Percentiles rank a stretch among this genome's conserved stretches.
Evolutionary conservation across 2,329 filamentous ascomycete genomes (phyloP).

Genomic region (Atkinsonella hypoxylon): DNA sequence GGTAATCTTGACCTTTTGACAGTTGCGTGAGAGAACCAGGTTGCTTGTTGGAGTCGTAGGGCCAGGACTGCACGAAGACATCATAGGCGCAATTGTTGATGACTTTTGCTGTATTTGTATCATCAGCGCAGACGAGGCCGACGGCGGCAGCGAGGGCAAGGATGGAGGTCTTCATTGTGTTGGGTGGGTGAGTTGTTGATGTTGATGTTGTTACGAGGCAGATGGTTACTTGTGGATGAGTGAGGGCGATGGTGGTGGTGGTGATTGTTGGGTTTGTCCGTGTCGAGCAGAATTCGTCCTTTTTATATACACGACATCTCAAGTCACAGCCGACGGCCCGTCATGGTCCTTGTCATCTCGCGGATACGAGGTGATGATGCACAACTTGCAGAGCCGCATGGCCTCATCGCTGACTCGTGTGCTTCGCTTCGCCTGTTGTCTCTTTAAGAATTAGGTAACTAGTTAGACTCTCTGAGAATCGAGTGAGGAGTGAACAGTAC

Average conservation of each 20-base stretch:
- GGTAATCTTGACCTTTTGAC: conserved; percentile 21
- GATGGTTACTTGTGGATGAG: no score
- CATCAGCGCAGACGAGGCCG: conserved; percentile 21
- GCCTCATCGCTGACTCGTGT: no score
- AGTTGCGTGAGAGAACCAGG: conserved; percentile 22
- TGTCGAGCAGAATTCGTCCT: neutral
- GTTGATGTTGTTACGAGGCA: no score
- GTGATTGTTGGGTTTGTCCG: neutral
- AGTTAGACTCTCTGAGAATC: no score
- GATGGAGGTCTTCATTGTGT: conserved; percentile 20
- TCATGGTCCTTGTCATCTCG: no score
- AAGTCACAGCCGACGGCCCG: no score
- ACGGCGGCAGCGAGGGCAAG: conserved; percentile 19
- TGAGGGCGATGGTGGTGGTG: no score
- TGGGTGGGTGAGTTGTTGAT: neutral
- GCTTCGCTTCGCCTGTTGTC: no score
- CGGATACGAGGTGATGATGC: no score
- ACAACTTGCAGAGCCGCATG: no score
- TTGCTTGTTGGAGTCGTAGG: conserved; percentile 18
- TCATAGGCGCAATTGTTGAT: conserved; percentile 21
- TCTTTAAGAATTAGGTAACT: no score
- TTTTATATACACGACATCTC: neutral
- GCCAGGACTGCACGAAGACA: conserved; percentile 27
- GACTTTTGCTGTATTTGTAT: conserved; percentile 19
- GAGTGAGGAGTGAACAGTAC: no score